Evolutionary conservation across 225 moss, liverwort and hornwort genomes (phyloP), one percentile per base, ranked within the genome.

Genomic region (Anthoceros angustus): DNA sequence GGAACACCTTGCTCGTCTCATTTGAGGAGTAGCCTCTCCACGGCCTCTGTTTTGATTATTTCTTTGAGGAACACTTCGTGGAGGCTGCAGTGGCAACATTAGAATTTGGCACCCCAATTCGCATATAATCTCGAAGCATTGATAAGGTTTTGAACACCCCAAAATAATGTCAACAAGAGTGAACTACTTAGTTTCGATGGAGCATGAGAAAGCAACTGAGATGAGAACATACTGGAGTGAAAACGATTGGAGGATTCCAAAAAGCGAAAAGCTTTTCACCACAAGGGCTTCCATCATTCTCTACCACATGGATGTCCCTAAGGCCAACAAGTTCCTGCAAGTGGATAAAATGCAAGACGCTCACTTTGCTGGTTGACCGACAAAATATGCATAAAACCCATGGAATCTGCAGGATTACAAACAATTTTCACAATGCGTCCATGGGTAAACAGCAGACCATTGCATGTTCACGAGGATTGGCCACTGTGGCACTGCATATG

Each of bases 401-500:
- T 42, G 39, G 12, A 24, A 23, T 20, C 41, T n/a, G n/a, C n/a
- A n/a, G n/a, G n/a, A 66, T 15, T 43, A 23, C 16, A 41, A 39
- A 38, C 41, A 66, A 4, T 5, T 40, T 64, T 18, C 61, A 62
- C 20, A 69, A 43, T 48, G 69, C 68, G 66, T 26, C 10, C 12
- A 61, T 61, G 42, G 42, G 48, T 42, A 75, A 62, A 40, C 42
- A 40, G n/a, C 40, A 42, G 65, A 85, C 85, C 85, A 85, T 85
- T 50, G 87, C 82, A 80, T 93, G 93, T 73, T 79, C 83, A 61
- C 81, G 76, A 49, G 93, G 93, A 69, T 93, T 93, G 63, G 93
- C 93, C 63, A 93, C 85, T 39, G 93, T 93, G 69, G 93, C 93
- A 78, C 93, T 93, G 73, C 93, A 93, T 10, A 87, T 74, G 68